Evolutionary conservation across 2,329 filamentous ascomycete genomes (phyloP).

Genomic region (Dothideomycetes sp.): DNA sequence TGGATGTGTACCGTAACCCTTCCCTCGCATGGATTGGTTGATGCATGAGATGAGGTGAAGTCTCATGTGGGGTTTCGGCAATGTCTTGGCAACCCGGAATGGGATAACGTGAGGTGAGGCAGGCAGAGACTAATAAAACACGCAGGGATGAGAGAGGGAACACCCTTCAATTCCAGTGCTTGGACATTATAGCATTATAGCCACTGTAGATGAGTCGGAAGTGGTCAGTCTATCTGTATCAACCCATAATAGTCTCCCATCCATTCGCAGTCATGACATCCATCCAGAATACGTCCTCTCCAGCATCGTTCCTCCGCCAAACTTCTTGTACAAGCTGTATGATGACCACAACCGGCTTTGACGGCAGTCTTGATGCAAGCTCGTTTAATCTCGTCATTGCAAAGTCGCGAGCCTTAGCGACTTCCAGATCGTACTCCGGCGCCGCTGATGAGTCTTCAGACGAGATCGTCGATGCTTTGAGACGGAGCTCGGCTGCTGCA

Average conservation of each 20-base stretch:
- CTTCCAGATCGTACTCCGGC: conserved; percentile 27
- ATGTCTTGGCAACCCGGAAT: too few relatives aligned
- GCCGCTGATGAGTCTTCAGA: not conserved
- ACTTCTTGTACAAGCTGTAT: conserved; percentile 41
- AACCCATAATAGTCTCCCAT: conserved; percentile 46
- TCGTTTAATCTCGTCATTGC: conserved; percentile 35
- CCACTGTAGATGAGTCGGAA: too few relatives aligned
- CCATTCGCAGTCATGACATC: conserved; percentile 48
- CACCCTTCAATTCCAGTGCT: too few relatives aligned
- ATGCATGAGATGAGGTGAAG: too few relatives aligned
- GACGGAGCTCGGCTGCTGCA: conserved; percentile 39
- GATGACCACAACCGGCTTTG: conserved; percentile 41
- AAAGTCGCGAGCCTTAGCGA: conserved; percentile 36
- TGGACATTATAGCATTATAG: too few relatives aligned
- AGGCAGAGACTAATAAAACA: too few relatives aligned
- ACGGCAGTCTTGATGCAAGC: conserved; percentile 34
- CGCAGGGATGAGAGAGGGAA: too few relatives aligned
- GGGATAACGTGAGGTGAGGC: too few relatives aligned
- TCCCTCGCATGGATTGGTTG: too few relatives aligned
- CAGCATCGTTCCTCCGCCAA: conserved; percentile 40
- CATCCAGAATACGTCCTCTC: conserved; percentile 42
- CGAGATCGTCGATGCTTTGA: conserved; percentile 16
- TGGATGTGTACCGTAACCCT: too few relatives aligned
- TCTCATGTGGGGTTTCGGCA: too few relatives aligned
- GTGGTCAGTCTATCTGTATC: too few relatives aligned